Percentiles rank a stretch among this genome's conserved stretches.
These are phyloP conservation scores for Aspergillus sp. DNA, from an alignment of 2,329 filamentous ascomycete species.

Conservation along the genomic window DNA sequence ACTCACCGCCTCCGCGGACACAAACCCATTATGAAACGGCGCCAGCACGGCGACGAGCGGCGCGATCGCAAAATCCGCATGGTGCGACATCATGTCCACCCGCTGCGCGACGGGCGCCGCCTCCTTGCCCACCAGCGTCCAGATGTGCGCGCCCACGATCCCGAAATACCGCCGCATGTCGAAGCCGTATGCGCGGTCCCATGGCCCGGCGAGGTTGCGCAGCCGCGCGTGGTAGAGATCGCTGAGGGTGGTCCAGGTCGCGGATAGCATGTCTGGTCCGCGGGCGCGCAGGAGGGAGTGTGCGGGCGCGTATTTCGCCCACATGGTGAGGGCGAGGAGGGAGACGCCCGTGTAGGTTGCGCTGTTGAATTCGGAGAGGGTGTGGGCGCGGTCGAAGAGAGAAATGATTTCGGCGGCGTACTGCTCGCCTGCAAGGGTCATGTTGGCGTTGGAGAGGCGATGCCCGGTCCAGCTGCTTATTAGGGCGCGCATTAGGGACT, in stretches of 20 bases:
- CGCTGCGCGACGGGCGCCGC: background rate
- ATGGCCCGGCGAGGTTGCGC: conserved; percentile 63
- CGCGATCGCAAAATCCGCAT: conserved; percentile 1
- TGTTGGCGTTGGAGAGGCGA: conserved; percentile 55
- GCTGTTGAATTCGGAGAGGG: conserved; percentile 62
- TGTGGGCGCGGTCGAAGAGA: conserved; percentile 56
- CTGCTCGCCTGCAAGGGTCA: conserved; percentile 57
- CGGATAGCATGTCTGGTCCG: conserved; percentile 54
- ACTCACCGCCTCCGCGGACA: background rate
- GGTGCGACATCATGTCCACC: conserved; percentile 6
- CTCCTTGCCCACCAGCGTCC: conserved; percentile 4
- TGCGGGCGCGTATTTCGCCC: conserved; percentile 53
- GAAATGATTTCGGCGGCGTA: conserved; percentile 58
- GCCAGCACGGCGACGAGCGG: conserved; percentile 2
- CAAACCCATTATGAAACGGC: background rate
- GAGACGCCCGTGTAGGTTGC: conserved; percentile 64
- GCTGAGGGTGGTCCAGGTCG: conserved; percentile 53
- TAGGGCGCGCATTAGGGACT: conserved; percentile 63
- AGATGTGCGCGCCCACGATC: conserved; percentile 45
- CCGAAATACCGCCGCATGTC: conserved; percentile 64
- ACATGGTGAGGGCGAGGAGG: conserved; percentile 58
- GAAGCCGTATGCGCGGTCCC: conserved; percentile 63
- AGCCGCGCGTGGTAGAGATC: conserved; percentile 31
- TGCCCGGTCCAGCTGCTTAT: conserved; percentile 59
- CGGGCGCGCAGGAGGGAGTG: conserved; percentile 1